These are phyloP conservation scores for Paraurostyla sp. DNA, from an alignment of 73 alveolate species.

Conservation along the genomic window DNA sequence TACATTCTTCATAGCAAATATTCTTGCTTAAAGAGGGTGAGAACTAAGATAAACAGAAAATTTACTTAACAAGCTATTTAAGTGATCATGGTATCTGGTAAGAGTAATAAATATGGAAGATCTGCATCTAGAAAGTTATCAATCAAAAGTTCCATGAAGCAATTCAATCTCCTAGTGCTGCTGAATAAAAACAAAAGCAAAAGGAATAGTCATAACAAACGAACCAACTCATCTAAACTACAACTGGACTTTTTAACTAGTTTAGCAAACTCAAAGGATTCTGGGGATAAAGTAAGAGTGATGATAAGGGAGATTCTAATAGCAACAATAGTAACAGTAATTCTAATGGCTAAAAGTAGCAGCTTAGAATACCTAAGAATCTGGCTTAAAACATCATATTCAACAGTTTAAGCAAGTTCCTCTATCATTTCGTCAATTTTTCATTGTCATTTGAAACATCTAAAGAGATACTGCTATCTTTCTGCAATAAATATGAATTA, in stretches of 20 bases:
- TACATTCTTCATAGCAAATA: constrained; percentile 59
- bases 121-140: constrained; percentile 57
- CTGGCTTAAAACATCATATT: constrained; percentile 54
- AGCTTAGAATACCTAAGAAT: constrained; percentile 28
- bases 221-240: not conserved
- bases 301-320: not conserved
- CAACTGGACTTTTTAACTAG: not conserved
- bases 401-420: constrained; percentile 47
- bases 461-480: constrained; percentile 51
- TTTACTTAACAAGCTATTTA: constrained; percentile 51
- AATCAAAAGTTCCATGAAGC: constrained; percentile 68
- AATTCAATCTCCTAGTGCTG: constrained; percentile 23
- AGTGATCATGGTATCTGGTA: constrained; percentile 75
- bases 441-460: constrained; percentile 25
- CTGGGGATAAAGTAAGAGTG: not conserved
- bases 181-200: not conserved
- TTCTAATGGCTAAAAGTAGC: not conserved
- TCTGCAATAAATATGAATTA: constrained; percentile 68
- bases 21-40: constrained; percentile 6
- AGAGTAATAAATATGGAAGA: constrained; percentile 60
- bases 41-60: constrained; percentile 24
- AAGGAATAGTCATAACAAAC: not conserved
- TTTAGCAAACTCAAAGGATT: constrained; percentile 7
- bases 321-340: not conserved
- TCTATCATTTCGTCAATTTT: constrained; percentile 48